phyloP scores from a whole-genome alignment of 2,329 filamentous ascomycete species.

The Trichoderma simmonsii region DNA sequence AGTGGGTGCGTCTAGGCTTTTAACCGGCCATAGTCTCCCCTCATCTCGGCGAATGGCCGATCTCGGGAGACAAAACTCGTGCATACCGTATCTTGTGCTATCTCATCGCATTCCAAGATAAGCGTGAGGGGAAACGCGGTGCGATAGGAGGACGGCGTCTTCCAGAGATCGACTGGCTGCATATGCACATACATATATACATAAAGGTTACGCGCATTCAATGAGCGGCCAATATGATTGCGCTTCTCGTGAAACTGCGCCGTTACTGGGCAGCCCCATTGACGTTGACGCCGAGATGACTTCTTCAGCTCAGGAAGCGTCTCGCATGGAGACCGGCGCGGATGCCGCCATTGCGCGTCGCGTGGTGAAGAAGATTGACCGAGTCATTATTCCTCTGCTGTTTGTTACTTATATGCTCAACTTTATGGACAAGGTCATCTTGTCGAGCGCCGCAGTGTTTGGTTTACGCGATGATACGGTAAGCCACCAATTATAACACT shows the following conservation, averaged over 20 bases:
- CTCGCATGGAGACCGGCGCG: constrained; percentile 13
- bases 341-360: constrained; percentile 31
- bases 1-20: constrained; percentile 5
- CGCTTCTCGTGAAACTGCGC: neutral
- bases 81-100: constrained; percentile 8
- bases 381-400: constrained; percentile 50
- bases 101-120: constrained; percentile 3
- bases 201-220: neutral
- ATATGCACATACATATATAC: neutral
- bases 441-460: constrained; percentile 55
- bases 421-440: constrained; percentile 59
- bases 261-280: neutral
- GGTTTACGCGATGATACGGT: constrained; percentile 48
- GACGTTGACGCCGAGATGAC: constrained; percentile 9
- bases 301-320: constrained; percentile 1
- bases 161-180: neutral
- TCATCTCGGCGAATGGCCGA: constrained; percentile 2
- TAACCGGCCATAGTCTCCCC: constrained; percentile 3
- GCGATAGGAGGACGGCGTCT: neutral
- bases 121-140: constrained; percentile 10
- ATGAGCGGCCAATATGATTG: neutral
- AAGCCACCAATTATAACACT: neutral
- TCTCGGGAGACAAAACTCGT: constrained; percentile 2
- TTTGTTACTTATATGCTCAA: constrained; percentile 57
- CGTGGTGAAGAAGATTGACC: constrained; percentile 55